phyloP scores from a whole-genome alignment of 495 filamentous ascomycete genomes.

The Aspergillus taichungensis region DNA sequence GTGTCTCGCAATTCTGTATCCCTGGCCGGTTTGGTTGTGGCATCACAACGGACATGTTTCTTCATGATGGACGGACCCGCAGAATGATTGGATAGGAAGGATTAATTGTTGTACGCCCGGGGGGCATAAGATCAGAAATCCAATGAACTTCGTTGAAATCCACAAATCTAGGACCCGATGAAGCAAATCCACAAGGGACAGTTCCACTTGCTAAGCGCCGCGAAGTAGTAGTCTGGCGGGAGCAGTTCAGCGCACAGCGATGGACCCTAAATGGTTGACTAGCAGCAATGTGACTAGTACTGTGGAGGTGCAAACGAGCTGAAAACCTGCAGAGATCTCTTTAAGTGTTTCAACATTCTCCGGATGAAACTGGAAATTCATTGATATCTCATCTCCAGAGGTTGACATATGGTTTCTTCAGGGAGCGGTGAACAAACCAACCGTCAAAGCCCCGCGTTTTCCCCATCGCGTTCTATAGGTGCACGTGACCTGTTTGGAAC shows the following conservation, averaged over 20 bases:
- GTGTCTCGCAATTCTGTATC: constrained; percentile 26
- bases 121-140: constrained; percentile 17
- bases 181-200: constrained; percentile 12
- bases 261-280: too few species aligned
- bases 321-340: too few species aligned
- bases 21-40: constrained; percentile 16
- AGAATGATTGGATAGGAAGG: constrained; percentile 19
- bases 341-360: too few species aligned
- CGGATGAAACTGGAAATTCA: too few species aligned
- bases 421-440: constrained; percentile 13
- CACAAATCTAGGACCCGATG: constrained; percentile 4
- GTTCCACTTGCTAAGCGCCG: constrained; percentile 34
- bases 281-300: too few species aligned
- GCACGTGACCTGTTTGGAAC: too few species aligned
- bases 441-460: too few species aligned
- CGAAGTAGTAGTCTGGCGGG: neutral
- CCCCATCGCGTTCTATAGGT: too few species aligned
- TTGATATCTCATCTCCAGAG: too few species aligned
- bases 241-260: constrained; percentile 8
- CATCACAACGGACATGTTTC: constrained; percentile 25
- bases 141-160: constrained; percentile 19
- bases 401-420: constrained; percentile 5
- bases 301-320: too few species aligned
- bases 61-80: constrained; percentile 19
- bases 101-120: constrained; percentile 5